Base-by-base conservation (phyloP, 2,329 filamentous ascomycete species). In the Aspergillus chevalieri region DNA sequence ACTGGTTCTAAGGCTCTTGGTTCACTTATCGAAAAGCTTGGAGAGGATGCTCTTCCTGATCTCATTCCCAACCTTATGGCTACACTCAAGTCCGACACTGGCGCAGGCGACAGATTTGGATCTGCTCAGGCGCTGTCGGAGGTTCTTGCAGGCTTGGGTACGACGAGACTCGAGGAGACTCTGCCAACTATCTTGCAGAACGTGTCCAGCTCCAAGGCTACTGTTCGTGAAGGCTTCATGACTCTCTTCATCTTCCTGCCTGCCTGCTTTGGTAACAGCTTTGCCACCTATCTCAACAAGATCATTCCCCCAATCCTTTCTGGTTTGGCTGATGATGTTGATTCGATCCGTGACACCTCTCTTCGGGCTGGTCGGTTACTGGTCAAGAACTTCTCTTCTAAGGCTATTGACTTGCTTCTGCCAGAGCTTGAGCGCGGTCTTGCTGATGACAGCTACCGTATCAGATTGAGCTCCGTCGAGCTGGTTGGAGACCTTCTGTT, bases 221-320 rank as follows among this genome's bases (percentile, higher is more conserved):
- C 90, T 48, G 89, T 98, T 56, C 85, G 93, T 61, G 93, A 98
- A 77, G 93, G 93, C 43, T 98, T 98, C 76, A 98, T 98, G 93
- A 96, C 93, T 6, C 80, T 98, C 38, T 98, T 98, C 73, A 97
- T 98, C 58, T 98, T 96, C 80, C 83, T 98, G 74, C 93, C 93
- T 10, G 93, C 95, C 47, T 98, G 93, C 74, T 98, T 98, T 63
- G 93, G 93, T 63, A 98, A 98, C 78, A 95, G 91, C 69, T 98
- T 98, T 65, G 87, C 93, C 59, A 90, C 89, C 65, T 98, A 98
- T 65, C 85, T 98, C 53, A 89, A 85, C 72, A 90, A 85, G 66
- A 95, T 98, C 62, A 95, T 98, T 60, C 94, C 93, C 15, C 87
- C 93, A 17, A 97, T 98, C 62, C 78, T 98, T 55, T 84, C 89